Evolutionary conservation across 2,329 filamentous ascomycete genomes (phyloP).

Genomic region (Microcyclospora pomicola): DNA sequence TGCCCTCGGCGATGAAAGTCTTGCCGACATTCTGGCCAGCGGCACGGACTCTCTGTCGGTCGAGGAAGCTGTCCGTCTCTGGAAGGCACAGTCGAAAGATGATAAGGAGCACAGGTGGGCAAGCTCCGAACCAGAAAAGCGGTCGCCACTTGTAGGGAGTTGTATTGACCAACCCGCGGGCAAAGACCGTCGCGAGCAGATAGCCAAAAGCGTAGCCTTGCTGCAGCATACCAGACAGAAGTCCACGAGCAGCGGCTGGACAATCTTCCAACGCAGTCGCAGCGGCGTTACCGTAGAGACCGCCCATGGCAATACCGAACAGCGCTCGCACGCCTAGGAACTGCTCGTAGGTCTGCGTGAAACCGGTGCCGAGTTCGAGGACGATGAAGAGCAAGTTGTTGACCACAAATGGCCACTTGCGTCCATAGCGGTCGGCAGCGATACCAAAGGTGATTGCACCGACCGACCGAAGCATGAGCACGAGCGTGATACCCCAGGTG

Average conservation of each 20-base stretch:
- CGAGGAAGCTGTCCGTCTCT: conserved; percentile 61
- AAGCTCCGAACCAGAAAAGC: conserved; percentile 78
- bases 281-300: conserved; percentile 47
- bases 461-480: conserved; percentile 41
- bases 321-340: conserved; percentile 47
- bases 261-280: conserved; percentile 51
- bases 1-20: conserved; percentile 63
- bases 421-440: conserved; percentile 16
- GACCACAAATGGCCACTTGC: conserved; percentile 38
- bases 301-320: conserved; percentile 52
- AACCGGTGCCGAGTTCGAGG: conserved; percentile 46
- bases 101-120: conserved; percentile 69
- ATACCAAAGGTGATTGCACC: conserved; percentile 17
- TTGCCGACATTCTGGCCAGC: conserved; percentile 46
- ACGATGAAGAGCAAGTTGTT: conserved; percentile 49
- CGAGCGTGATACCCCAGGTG: conserved; percentile 43
- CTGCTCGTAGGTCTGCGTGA: conserved; percentile 42
- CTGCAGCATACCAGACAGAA: conserved; percentile 49
- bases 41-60: conserved; percentile 50
- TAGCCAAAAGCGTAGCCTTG: conserved; percentile 53
- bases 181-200: conserved; percentile 35
- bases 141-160: conserved; percentile 71
- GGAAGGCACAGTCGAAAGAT: conserved; percentile 61
- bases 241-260: conserved; percentile 42
- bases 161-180: conserved; percentile 54